These are phyloP conservation scores for Psilocybe cubensis DNA, from an alignment of 768 basidiomycete species.

Conservation along the genomic window DNA sequence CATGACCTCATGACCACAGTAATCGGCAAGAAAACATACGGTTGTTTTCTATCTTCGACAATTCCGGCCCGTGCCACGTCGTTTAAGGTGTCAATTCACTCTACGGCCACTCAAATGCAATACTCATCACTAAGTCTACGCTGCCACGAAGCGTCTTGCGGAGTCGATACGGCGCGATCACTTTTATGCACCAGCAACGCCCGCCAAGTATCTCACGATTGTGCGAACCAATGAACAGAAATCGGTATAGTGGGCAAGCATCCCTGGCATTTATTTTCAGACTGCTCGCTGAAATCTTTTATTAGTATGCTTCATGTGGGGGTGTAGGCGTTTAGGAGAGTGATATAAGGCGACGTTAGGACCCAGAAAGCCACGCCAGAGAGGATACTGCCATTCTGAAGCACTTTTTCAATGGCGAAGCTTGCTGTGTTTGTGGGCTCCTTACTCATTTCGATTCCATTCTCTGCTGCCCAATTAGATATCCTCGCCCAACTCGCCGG, in stretches of 20 bases:
- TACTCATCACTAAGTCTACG: not conserved
- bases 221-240: slow-evolving; percentile 19
- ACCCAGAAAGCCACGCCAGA: not conserved
- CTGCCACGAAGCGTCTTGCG: slow-evolving; percentile 9
- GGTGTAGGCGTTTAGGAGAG: not conserved
- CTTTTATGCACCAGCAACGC: not conserved
- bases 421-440: slow-evolving; percentile 5
- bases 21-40: not conserved
- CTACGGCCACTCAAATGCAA: slow-evolving; percentile 2
- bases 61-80: slow-evolving; percentile 12
- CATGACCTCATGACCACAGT: slow-evolving; percentile 2
- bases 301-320: slow-evolving; percentile 1
- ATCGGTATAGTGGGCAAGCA: not conserved
- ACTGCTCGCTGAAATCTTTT: not conserved
- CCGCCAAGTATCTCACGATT: slow-evolving; percentile 16
- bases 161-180: slow-evolving; percentile 7
- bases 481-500: slow-evolving; percentile 41
- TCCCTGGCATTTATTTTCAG: not conserved
- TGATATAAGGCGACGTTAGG: slow-evolving; percentile 7
- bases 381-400: not conserved
- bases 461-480: slow-evolving; percentile 17
- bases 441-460: slow-evolving; percentile 9
- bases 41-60: not conserved
- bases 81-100: not conserved
- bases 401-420: slow-evolving; percentile 11